phyloP scores from a whole-genome alignment of 495 filamentous ascomycete species.

The Paragyromitra xinjiangensis region DNA sequence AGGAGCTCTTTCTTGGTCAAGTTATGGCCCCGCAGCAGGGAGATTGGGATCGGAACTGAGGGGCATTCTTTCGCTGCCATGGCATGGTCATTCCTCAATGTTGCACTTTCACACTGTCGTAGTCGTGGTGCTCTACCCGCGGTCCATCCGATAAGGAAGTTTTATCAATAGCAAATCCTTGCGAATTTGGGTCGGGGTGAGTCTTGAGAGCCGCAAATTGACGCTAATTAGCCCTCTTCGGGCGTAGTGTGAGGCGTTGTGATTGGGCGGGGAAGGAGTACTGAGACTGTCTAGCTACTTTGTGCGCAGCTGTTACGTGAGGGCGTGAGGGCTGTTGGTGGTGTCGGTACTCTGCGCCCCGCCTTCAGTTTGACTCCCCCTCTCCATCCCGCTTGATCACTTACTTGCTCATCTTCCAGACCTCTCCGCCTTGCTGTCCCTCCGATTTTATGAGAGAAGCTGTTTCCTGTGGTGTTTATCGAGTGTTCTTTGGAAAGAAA shows the following conservation, averaged over 20 bases:
- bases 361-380: slow-evolving; percentile 47
- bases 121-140: slow-evolving; percentile 31
- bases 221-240: slow-evolving; percentile 39
- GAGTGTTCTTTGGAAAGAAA: slow-evolving; percentile 40
- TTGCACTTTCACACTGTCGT: slow-evolving; percentile 24
- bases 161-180: slow-evolving; percentile 46
- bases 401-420: slow-evolving; percentile 36
- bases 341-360: slow-evolving; percentile 48
- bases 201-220: slow-evolving; percentile 37
- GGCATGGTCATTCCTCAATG: slow-evolving; percentile 28
- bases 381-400: slow-evolving; percentile 37
- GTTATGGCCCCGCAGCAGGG: slow-evolving; percentile 34
- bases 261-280: slow-evolving; percentile 43
- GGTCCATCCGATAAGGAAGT: slow-evolving; percentile 41
- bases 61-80: slow-evolving; percentile 13
- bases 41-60: slow-evolving; percentile 42
- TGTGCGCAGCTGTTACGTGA: slow-evolving; percentile 49
- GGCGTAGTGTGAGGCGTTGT: neutral
- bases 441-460: slow-evolving; percentile 43
- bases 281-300: slow-evolving; percentile 40
- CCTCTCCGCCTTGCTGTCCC: slow-evolving; percentile 25
- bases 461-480: slow-evolving; percentile 44
- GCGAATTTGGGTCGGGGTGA: slow-evolving; percentile 48
- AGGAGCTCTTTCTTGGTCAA: slow-evolving; percentile 28
- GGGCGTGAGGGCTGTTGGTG: slow-evolving; percentile 34